Conservation (phyloP, 2,329 filamentous ascomycete species). For the Paecilomyces formosus region DNA sequence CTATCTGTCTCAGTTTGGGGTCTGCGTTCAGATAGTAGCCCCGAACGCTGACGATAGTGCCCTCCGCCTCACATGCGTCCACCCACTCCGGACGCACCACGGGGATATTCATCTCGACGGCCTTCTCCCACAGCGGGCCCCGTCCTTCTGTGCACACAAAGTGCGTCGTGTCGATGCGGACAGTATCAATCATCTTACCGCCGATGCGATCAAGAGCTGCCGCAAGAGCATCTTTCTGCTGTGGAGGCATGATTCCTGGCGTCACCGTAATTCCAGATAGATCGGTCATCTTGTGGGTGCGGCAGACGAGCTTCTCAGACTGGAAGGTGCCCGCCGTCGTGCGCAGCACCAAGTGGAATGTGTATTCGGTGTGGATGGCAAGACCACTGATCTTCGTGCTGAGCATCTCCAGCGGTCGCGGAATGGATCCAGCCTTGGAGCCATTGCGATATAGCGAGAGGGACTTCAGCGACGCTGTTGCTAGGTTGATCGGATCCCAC, state of each 20-base stretch:
- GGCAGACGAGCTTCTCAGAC: slow-evolving; percentile 75
- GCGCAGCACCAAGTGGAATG: slow-evolving; percentile 83
- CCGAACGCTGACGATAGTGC: slow-evolving; percentile 85
- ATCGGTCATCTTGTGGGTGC: slow-evolving; percentile 98
- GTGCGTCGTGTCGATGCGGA: slow-evolving; percentile 95
- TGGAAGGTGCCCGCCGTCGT: slow-evolving; percentile 83
- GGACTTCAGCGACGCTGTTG: slow-evolving; percentile 83
- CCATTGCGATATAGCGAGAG: slow-evolving; percentile 91
- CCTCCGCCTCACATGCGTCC: slow-evolving; percentile 88
- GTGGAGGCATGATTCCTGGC: slow-evolving; percentile 71
- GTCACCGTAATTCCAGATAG: slow-evolving; percentile 92
- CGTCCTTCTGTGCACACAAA: slow-evolving; percentile 94
- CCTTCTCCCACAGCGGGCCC: slow-evolving; percentile 89
- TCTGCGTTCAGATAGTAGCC: slow-evolving; percentile 94
- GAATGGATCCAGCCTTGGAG: slow-evolving; percentile 93
- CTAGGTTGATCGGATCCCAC: slow-evolving; percentile 92
- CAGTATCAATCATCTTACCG: slow-evolving; percentile 80
- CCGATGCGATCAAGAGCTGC: slow-evolving; percentile 80
- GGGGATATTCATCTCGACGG: slow-evolving; percentile 94
- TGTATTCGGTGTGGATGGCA: slow-evolving; percentile 94
- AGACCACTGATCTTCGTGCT: slow-evolving; percentile 96
- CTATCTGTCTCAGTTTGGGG: slow-evolving; percentile 50
- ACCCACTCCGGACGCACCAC: slow-evolving; percentile 97
- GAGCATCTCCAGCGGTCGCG: slow-evolving; percentile 75
- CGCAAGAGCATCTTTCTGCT: slow-evolving; percentile 64